A percentile compares a stretch with the other conserved stretches of the same genome.
Evolutionary conservation across 2,329 filamentous ascomycete species (phyloP).

Genomic region (Apiospora saccharicola): DNA sequence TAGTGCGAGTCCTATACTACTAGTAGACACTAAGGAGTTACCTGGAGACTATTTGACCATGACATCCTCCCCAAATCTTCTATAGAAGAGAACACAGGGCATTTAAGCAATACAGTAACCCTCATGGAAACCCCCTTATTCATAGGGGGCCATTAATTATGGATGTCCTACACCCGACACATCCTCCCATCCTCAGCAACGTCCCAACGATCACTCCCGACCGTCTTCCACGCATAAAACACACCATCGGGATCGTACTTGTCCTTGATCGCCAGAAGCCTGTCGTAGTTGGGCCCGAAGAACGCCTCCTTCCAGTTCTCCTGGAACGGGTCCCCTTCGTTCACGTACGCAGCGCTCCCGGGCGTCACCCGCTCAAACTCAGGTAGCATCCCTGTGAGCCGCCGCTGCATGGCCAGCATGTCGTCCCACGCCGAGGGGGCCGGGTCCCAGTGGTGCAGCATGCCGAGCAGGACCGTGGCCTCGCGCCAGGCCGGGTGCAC

Average conservation of each 20-base stretch:
- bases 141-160: too few species aligned
- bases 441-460: slow-evolving; percentile 28
- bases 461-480: slow-evolving; percentile 25
- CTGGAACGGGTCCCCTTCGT: slow-evolving; percentile 49
- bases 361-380: slow-evolving; percentile 31
- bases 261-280: slow-evolving; percentile 46
- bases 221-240: slow-evolving; percentile 30
- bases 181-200: slow-evolving; percentile 24
- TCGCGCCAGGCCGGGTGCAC: slow-evolving; percentile 35
- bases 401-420: slow-evolving; percentile 31
- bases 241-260: slow-evolving; percentile 46
- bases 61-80: too few species aligned
- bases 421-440: slow-evolving; percentile 28
- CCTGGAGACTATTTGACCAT: too few species aligned
- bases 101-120: too few species aligned
- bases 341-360: slow-evolving; percentile 42
- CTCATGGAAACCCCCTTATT: too few species aligned
- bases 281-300: slow-evolving; percentile 43
- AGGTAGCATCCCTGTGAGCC: slow-evolving; percentile 28
- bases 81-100: too few species aligned
- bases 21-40: background rate
- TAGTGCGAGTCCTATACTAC: too few species aligned
- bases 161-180: too few species aligned
- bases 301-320: slow-evolving; percentile 41
- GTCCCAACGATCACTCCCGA: slow-evolving; percentile 25